A percentile compares a stretch with the other conserved stretches of the same genome.
phyloP scores from a whole-genome alignment of 1,284 basidiomycete species.

The Ustilago hordei region DNA sequence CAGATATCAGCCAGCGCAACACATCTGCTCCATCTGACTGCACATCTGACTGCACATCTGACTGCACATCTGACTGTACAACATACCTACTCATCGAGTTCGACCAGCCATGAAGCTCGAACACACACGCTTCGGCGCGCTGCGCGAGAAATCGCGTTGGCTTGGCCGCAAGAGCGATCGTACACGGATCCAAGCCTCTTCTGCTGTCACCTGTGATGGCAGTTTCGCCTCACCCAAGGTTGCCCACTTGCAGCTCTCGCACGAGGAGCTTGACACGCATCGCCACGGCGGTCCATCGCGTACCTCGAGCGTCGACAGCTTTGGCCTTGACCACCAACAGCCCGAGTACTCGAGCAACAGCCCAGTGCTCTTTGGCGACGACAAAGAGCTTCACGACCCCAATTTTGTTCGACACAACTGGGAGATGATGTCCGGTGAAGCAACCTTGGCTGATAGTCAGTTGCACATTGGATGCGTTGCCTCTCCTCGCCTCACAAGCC shows the following conservation, averaged over 20 bases:
- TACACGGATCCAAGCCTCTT: conserved; percentile 32
- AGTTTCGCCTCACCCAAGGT: conserved; percentile 19
- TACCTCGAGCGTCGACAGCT: conserved; percentile 21
- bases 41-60: not conserved
- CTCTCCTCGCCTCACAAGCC: conserved; percentile 26
- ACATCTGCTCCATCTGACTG: conserved; percentile 12
- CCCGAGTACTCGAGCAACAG: conserved; percentile 29
- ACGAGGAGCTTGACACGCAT: conserved; percentile 20
- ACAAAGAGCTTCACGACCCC: conserved; percentile 51
- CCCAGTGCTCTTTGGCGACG: conserved; percentile 30
- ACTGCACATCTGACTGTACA: too few relatives aligned
- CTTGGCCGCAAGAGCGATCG: conserved; percentile 35
- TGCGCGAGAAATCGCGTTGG: conserved; percentile 34
- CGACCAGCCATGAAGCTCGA: conserved; percentile 39
- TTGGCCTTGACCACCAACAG: conserved; percentile 10
- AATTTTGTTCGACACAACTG: conserved; percentile 45
- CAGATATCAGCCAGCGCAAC: not conserved
- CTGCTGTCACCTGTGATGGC: conserved; percentile 26
- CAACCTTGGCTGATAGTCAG: conserved; percentile 21
- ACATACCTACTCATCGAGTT: conserved; percentile 1
- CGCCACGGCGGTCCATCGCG: conserved; percentile 8
- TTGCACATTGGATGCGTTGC: conserved; percentile 29
- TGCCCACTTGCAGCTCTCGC: conserved; percentile 15
- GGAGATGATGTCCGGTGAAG: conserved; percentile 49
- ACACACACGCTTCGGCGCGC: conserved; percentile 27